phyloP scores from a whole-genome alignment of 2,329 filamentous ascomycete species.

The Aspergillus puulaauensis region DNA sequence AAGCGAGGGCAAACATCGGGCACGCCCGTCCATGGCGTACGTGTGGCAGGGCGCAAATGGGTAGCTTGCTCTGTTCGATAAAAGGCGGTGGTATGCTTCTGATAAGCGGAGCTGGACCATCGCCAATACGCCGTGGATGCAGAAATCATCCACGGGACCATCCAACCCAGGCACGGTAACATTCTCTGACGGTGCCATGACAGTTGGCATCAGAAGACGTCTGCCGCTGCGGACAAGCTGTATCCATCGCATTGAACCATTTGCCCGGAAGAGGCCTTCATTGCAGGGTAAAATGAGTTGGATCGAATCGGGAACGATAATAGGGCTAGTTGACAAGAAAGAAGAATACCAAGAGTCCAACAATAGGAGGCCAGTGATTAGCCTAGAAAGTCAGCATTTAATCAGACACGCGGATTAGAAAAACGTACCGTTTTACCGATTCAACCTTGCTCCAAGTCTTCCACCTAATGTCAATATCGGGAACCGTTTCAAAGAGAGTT shows the following conservation, averaged over 20 bases:
- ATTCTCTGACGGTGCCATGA: slow-evolving; percentile 37
- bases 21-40: slow-evolving; percentile 50
- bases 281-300: slow-evolving; percentile 48
- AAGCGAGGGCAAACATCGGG: slow-evolving; percentile 38
- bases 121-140: slow-evolving; percentile 38
- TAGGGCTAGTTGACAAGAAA: slow-evolving; percentile 48
- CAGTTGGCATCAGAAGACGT: slow-evolving; percentile 32
- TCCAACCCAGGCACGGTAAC: slow-evolving; percentile 35
- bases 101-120: slow-evolving; percentile 44
- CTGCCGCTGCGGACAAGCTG: slow-evolving; percentile 37
- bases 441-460: slow-evolving; percentile 55
- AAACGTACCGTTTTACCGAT: slow-evolving; percentile 46
- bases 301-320: slow-evolving; percentile 47
- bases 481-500: slow-evolving; percentile 42
- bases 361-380: slow-evolving; percentile 49
- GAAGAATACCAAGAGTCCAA: slow-evolving; percentile 51
- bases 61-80: slow-evolving; percentile 39
- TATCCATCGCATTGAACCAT: slow-evolving; percentile 36
- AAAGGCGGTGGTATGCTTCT: slow-evolving; percentile 44
- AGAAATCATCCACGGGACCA: slow-evolving; percentile 34
- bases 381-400: slow-evolving; percentile 21
- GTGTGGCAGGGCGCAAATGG: slow-evolving; percentile 46
- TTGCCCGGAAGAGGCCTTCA: slow-evolving; percentile 47
- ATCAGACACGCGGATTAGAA: background rate
- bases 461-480: slow-evolving; percentile 50